Conservation (phyloP, 495 filamentous ascomycete genomes). For the Lepraria neglecta region DNA sequence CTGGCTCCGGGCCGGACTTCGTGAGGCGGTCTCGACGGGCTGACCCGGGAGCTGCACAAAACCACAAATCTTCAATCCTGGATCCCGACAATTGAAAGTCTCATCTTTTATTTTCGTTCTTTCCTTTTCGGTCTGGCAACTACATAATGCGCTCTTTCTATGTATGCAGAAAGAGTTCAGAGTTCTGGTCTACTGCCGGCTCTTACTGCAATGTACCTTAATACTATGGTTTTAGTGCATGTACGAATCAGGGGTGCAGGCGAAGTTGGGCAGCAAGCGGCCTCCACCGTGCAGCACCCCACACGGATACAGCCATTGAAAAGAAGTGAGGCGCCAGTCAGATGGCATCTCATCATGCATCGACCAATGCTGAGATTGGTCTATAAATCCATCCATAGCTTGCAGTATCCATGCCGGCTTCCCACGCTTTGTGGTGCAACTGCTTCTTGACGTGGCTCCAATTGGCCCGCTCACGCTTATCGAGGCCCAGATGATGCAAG, state of each 20-base stretch:
- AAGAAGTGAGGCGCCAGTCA: slow-evolving; percentile 12
- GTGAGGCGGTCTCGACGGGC: too few species aligned
- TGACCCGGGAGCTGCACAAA: background rate
- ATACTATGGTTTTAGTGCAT: slow-evolving; percentile 7
- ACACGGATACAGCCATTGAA: slow-evolving; percentile 9
- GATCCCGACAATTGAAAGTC: background rate
- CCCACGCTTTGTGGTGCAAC: slow-evolving; percentile 1
- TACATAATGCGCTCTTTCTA: background rate
- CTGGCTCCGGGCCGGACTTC: too few species aligned
- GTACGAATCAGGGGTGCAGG: slow-evolving; percentile 16
- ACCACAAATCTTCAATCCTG: background rate
- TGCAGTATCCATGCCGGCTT: background rate
- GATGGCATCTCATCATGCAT: slow-evolving; percentile 7
- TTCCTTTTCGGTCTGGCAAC: background rate
- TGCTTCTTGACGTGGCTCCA: slow-evolving; percentile 27
- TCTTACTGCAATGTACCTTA: background rate
- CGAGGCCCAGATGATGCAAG: slow-evolving; percentile 10
- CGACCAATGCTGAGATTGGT: slow-evolving; percentile 4
- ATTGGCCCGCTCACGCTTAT: slow-evolving; percentile 17
- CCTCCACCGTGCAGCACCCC: slow-evolving; percentile 2
- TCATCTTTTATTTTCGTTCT: background rate
- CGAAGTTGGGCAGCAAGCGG: slow-evolving; percentile 20
- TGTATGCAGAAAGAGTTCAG: background rate
- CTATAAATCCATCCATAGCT: slow-evolving; percentile 8
- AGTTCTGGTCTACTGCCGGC: slow-evolving; percentile 12